Percentiles rank a stretch among this genome's conserved stretches.
Evolutionary conservation across 2,329 filamentous ascomycete species (phyloP).

Genomic region (Fusarium sp.): DNA sequence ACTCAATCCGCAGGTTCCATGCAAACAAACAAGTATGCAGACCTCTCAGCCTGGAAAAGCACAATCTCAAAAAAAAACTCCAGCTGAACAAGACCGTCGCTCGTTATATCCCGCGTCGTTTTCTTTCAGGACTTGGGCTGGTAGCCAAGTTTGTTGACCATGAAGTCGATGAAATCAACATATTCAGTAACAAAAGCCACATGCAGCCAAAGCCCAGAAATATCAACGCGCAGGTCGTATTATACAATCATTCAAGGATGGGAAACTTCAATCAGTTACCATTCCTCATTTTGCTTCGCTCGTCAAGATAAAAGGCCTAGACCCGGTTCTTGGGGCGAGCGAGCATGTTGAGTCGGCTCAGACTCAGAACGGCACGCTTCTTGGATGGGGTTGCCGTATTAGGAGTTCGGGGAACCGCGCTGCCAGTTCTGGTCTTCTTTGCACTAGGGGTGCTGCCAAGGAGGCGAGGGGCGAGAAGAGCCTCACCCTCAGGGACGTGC

Average conservation of each 20-base stretch:
- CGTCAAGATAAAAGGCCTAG: constrained; percentile 43
- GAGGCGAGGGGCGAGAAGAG: constrained; percentile 63
- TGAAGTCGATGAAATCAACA: constrained; percentile 9
- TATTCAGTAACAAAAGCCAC: neutral
- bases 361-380: constrained; percentile 64
- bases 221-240: constrained; percentile 27
- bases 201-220: constrained; percentile 1
- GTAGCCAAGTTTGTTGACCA: neutral
- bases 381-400: constrained; percentile 59
- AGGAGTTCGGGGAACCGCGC: constrained; percentile 39
- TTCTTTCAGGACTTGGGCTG: neutral
- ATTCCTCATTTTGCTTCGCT: neutral
- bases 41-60: constrained; percentile 36
- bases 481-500: constrained; percentile 62
- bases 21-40: constrained; percentile 32
- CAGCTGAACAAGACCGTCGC: constrained; percentile 40
- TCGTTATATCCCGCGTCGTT: constrained; percentile 33
- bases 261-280: neutral
- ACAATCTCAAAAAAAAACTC: constrained; percentile 43
- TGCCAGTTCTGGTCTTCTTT: constrained; percentile 52
- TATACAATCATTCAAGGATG: constrained; percentile 34
- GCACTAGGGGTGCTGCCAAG: constrained; percentile 51
- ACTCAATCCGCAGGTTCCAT: constrained; percentile 22
- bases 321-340: constrained; percentile 69
- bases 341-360: constrained; percentile 72